Evolutionary conservation across 2,329 filamentous ascomycete species (phyloP).

Genomic region (Didymella keratinophila): DNA sequence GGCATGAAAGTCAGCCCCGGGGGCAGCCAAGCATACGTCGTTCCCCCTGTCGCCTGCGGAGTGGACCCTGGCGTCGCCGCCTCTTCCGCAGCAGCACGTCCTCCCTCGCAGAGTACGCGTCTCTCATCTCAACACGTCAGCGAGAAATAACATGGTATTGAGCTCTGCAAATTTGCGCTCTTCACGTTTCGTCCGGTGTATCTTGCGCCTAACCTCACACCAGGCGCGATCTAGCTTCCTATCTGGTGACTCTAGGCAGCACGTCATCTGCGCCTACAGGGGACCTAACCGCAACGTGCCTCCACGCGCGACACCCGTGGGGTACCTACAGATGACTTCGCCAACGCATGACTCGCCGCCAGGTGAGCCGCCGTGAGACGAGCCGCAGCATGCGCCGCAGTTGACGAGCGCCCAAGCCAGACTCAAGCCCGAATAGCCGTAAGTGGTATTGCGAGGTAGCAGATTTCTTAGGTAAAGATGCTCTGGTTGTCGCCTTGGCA

Average conservation of each 20-base stretch:
- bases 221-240: background rate
- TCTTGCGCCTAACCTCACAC: background rate
- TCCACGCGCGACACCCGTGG: constrained; percentile 11
- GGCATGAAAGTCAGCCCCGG: constrained; percentile 4
- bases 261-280: constrained; percentile 14
- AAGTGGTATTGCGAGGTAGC: background rate
- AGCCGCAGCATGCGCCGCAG: background rate
- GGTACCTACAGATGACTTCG: constrained; percentile 14
- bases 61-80: background rate
- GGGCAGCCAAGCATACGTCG: constrained; percentile 5
- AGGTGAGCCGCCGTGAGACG: no score
- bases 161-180: no score
- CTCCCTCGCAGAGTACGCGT: background rate
- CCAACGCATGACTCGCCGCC: constrained; percentile 14
- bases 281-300: background rate
- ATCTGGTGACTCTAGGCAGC: constrained; percentile 3
- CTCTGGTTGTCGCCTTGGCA: background rate
- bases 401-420: background rate
- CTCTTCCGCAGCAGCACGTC: background rate
- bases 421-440: background rate
- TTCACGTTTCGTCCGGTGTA: background rate
- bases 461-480: background rate
- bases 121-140: background rate
- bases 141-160: no score
- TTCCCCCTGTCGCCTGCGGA: background rate